phyloP scores from a whole-genome alignment of 164 flowering plant genomes.

The Umbilicus rupestris region DNA sequence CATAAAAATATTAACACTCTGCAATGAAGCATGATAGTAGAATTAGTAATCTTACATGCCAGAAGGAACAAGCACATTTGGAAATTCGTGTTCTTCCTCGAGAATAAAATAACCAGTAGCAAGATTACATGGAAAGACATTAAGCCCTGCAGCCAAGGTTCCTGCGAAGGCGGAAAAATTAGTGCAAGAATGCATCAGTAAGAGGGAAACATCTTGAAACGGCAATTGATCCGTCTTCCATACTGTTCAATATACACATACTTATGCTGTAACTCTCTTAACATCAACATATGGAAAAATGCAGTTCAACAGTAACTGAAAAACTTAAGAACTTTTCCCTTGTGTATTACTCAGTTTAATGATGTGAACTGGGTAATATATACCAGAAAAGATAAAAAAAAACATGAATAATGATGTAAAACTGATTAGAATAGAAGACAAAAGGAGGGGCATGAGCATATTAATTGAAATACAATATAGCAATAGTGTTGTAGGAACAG shows the following conservation, averaged over 20 bases:
- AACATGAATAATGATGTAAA: no score
- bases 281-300: no score
- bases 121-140: conserved; percentile 41
- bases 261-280: neutral
- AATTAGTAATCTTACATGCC: conserved; percentile 20
- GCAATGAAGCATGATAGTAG: neutral
- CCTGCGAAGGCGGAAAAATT: conserved; percentile 35
- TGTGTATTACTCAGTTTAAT: no score
- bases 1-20: neutral
- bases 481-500: no score
- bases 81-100: conserved; percentile 67
- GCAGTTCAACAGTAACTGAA: no score
- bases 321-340: no score
- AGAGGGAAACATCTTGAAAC: no score
- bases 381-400: no score
- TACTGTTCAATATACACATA: neutral
- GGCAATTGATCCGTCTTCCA: neutral
- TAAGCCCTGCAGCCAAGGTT: conserved; percentile 75
- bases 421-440: no score
- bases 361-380: no score
- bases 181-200: neutral
- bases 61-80: conserved; percentile 79
- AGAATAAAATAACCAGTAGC: conserved; percentile 36
- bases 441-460: no score
- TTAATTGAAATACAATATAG: no score